Evolutionary conservation across 352 stramenopile genomes (phyloP), one percentile per base, ranked within the genome.

Genomic region (Plasmopara halstedii): DNA sequence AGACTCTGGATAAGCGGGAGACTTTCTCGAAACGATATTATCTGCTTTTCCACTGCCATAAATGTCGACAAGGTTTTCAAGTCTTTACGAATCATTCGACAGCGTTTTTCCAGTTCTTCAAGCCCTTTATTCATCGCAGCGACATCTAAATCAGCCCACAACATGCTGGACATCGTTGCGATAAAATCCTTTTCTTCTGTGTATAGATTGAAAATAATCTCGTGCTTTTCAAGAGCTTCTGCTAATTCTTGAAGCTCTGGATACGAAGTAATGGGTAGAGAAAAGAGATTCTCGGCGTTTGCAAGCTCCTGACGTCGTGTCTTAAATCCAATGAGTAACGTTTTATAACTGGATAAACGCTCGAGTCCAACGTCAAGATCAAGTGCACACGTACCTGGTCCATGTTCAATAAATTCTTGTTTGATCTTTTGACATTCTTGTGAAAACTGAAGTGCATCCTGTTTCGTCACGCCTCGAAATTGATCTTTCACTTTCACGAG

Each of bases 271-370:
- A 96, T 92, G 1, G 88, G 51, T 8, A 98, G 48, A 6, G 80
- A 85, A 61, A 98, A 98, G 3, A 98, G 59, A 34, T 95, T 95
- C 59, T 98, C 87, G 0, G 94, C 94, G 35, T 98, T 98, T 0
- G 91, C 79, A 0, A 98, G 75, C 44, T 97, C 83, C 42, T 94
- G 75, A 0, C 83, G 67, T 36, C 69, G 75, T 0, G 54, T 53
- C 27, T 96, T 94, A 37, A 95, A 89, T 6, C 68, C 53, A 0
- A 56, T 62, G 4, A 98, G 49, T 11, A 71, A 75, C 39, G 85
- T 82, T 35, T 91, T 74, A 59, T 95, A 98, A 11, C 85, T 77
- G 3, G 66, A 54, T 0, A 98, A 51, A 11, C 96, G 61, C 32
- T 97, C 85, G 0, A 97, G 57, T 0, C 93, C 94, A 14, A 80